Evolutionary conservation across 1,284 basidiomycete genomes (phyloP).

Genomic region (Irpex sp.): DNA sequence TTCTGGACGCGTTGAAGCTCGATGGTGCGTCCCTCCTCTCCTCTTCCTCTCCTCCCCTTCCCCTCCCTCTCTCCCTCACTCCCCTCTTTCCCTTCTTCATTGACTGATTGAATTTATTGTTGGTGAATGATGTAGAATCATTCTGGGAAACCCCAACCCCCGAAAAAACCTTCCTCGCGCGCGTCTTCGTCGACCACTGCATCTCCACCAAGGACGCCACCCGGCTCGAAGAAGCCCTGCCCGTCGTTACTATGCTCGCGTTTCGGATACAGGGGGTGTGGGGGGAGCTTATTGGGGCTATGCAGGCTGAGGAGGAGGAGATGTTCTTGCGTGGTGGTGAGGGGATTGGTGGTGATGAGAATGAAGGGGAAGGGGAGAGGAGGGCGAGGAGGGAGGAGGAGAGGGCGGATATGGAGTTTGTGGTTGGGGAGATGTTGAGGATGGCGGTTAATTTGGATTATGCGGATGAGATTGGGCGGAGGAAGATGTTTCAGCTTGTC

Average conservation of each 20-base stretch:
- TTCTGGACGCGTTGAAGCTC: constrained; percentile 69
- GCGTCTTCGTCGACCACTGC: constrained; percentile 85
- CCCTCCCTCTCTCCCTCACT: neutral
- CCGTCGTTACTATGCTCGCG: constrained; percentile 88
- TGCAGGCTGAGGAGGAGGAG: constrained; percentile 41
- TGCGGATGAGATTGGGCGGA: constrained; percentile 89
- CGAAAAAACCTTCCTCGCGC: constrained; percentile 80
- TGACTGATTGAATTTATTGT: no score
- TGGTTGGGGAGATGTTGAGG: constrained; percentile 80
- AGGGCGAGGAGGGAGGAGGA: constrained; percentile 49
- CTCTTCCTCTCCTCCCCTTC: neutral
- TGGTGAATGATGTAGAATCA: constrained; percentile 45
- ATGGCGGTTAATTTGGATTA: constrained; percentile 88
- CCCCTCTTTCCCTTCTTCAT: no score
- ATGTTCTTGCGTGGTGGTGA: constrained; percentile 29
- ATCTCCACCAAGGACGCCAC: constrained; percentile 60
- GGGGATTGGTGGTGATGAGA: no score
- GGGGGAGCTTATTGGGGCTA: constrained; percentile 58
- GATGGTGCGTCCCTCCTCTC: constrained; percentile 59
- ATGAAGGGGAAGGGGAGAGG: constrained; percentile 41
- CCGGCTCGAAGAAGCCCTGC: constrained; percentile 74
- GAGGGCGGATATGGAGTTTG: constrained; percentile 63
- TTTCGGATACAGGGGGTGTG: constrained; percentile 83
- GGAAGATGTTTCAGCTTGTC: constrained; percentile 89
- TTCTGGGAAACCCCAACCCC: constrained; percentile 82